Percentiles rank a stretch among this genome's conserved stretches.
Conservation (phyloP, 352 stramenopile species). For the Plasmopara halstedii region DNA sequence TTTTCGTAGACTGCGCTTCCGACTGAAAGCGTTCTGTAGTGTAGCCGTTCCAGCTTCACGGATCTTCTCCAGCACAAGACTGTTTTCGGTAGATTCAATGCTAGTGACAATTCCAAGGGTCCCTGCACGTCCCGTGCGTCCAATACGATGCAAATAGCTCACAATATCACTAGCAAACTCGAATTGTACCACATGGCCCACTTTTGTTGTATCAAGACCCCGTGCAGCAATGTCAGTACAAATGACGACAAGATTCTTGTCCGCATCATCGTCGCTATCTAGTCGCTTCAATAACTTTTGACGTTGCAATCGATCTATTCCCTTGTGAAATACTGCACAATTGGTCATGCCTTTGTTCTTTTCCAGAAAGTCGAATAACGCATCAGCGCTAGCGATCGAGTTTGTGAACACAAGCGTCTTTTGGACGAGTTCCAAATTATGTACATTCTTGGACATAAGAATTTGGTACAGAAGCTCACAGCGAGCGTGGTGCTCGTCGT, state of each 20-base stretch:
- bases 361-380: slow-evolving; percentile 44
- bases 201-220: slow-evolving; percentile 62
- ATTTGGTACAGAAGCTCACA: slow-evolving; percentile 47
- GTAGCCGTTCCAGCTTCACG: slow-evolving; percentile 36
- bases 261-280: slow-evolving; percentile 18
- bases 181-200: slow-evolving; percentile 70
- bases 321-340: slow-evolving; percentile 52
- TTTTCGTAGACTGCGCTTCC: slow-evolving; percentile 74
- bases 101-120: slow-evolving; percentile 51
- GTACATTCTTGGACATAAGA: slow-evolving; percentile 13
- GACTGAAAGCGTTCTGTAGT: slow-evolving; percentile 65
- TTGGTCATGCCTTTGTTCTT: slow-evolving; percentile 24
- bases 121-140: slow-evolving; percentile 56
- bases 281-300: slow-evolving; percentile 37
- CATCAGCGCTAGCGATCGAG: slow-evolving; percentile 59
- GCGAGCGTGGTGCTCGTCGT: slow-evolving; percentile 23
- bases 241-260: slow-evolving; percentile 39
- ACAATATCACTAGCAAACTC: slow-evolving; percentile 79
- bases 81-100: slow-evolving; percentile 56
- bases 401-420: slow-evolving; percentile 73
- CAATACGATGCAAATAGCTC: slow-evolving; percentile 74
- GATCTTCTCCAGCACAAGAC: slow-evolving; percentile 60
- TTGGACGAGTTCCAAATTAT: not conserved
- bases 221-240: slow-evolving; percentile 74
- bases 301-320: slow-evolving; percentile 45